Evolutionary conservation across 164 flowering plant species (phyloP), one percentile per base, ranked within the genome.

Genomic region (Vitis labrusca): DNA sequence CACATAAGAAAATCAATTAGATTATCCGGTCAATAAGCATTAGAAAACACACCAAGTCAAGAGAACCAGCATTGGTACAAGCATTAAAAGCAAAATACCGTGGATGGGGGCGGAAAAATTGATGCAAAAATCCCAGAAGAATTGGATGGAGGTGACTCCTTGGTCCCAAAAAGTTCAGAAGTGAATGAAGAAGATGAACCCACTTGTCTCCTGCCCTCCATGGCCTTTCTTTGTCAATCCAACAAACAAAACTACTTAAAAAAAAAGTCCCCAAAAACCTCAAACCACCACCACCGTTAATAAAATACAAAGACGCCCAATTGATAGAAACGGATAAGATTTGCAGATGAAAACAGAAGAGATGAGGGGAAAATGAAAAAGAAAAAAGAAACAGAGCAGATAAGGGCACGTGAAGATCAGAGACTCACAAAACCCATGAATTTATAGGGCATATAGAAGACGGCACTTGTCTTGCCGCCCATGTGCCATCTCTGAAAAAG

Each of bases 111-210:
- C 1, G 84, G 80, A 66, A 88, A 84, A 49, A 88, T 86, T 10
- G 92, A 79, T 2, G 80, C 82, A 49, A 88, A 84, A 50, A 78
- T 71, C 37, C 80, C 84, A 0, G 81, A 12, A 0, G 84, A 69
- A 0, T 80, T 52, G 4, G 77, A 14, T 3, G 78, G 68, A 12
- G 81, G 61, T 10, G 81, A 67, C 23, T 80, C 77, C 67, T 78
- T 81, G 74, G 66, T 32, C 50, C 85, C 90, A 65, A 86, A 88
- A 69, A 88, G 87, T 44, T 85, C 85, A 74, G 83, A 74, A 60
- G 85, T 75, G 74, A 85, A 72, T 15, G 91, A 85, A 44, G 85
- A 77, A 53, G 81, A 67, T 15, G 85, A 71, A 30, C 75, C 71
- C 14, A 59, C 74, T 73, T 71, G 68, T 60, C 79, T 77, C 76